Percentiles rank a stretch among this genome's conserved stretches.
These are phyloP conservation scores for Neurospora intermedia DNA, from an alignment of 495 filamentous ascomycete species.

Conservation along the genomic window DNA sequence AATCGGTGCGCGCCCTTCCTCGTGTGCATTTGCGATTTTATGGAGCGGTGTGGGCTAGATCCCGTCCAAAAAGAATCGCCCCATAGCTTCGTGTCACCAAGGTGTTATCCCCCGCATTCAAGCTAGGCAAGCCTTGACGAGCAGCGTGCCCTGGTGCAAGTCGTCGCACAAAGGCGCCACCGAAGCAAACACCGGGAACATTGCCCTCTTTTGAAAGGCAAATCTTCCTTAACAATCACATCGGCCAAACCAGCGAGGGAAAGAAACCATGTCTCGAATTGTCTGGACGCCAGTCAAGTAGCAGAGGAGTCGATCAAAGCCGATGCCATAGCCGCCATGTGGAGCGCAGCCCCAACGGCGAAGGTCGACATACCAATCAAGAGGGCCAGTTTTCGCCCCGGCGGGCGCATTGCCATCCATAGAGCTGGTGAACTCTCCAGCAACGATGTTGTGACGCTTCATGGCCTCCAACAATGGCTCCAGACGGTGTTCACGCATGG, in stretches of 20 bases:
- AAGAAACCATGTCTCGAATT: conserved; percentile 77
- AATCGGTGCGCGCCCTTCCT: neutral
- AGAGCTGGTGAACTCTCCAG: neutral
- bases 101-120: conserved; percentile 12
- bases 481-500: conserved; percentile 82
- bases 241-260: conserved; percentile 82
- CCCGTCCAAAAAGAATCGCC: neutral
- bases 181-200: neutral
- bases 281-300: conserved; percentile 79
- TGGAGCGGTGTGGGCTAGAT: neutral
- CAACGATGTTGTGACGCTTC: conserved; percentile 29
- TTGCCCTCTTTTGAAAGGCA: neutral
- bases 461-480: conserved; percentile 61
- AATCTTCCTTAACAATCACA: conserved; percentile 64
- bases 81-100: neutral
- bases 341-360: conserved; percentile 87
- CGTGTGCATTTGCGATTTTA: neutral
- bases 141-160: conserved; percentile 16
- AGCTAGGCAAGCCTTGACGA: conserved; percentile 32
- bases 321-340: conserved; percentile 93
- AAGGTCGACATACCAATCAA: conserved; percentile 93
- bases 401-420: neutral
- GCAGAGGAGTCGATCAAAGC: conserved; percentile 80
- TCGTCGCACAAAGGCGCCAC: conserved; percentile 14
- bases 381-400: conserved; percentile 11